A percentile compares a stretch with the other conserved stretches of the same genome.
Evolutionary conservation across 192 early-diverging fungal genomes (phyloP).

Genomic region (Linnemannia zychae): DNA sequence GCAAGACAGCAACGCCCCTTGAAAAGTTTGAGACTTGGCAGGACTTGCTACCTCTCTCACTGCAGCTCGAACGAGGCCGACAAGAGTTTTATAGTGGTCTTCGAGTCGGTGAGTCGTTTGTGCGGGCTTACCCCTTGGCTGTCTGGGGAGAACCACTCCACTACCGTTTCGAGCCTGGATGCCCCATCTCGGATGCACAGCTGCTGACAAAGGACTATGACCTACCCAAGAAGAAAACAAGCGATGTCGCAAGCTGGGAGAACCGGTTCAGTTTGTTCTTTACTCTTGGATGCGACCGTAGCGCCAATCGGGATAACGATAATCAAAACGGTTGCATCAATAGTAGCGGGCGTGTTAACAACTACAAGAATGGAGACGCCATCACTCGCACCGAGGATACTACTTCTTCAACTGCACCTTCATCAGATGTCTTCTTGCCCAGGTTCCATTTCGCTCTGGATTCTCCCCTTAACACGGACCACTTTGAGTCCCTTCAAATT

Average conservation of each 20-base stretch:
- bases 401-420: background rate
- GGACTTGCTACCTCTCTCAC: conserved; percentile 39
- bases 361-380: background rate
- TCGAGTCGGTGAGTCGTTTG: conserved; percentile 36
- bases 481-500: conserved; percentile 36
- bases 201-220: conserved; percentile 6
- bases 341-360: background rate
- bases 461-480: conserved; percentile 31
- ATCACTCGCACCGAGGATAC: background rate
- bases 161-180: conserved; percentile 49
- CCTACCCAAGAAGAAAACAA: conserved; percentile 25
- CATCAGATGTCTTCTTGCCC: conserved; percentile 48
- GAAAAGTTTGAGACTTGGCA: conserved; percentile 26
- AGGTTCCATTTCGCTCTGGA: conserved; percentile 45
- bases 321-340: background rate
- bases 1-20: background rate
- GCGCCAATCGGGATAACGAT: background rate
- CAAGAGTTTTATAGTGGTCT: conserved; percentile 40
- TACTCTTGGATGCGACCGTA: conserved; percentile 18
- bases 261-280: conserved; percentile 37
- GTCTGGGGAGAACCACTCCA: conserved; percentile 42
- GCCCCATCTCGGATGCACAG: conserved; percentile 18
- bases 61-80: conserved; percentile 41
- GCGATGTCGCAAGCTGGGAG: conserved; percentile 36
- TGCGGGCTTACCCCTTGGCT: conserved; percentile 43